Percentiles rank a stretch among this genome's conserved stretches.
These are phyloP conservation scores for Pythium utonaiense DNA, from an alignment of 352 stramenopile species.

Conservation along the genomic window DNA sequence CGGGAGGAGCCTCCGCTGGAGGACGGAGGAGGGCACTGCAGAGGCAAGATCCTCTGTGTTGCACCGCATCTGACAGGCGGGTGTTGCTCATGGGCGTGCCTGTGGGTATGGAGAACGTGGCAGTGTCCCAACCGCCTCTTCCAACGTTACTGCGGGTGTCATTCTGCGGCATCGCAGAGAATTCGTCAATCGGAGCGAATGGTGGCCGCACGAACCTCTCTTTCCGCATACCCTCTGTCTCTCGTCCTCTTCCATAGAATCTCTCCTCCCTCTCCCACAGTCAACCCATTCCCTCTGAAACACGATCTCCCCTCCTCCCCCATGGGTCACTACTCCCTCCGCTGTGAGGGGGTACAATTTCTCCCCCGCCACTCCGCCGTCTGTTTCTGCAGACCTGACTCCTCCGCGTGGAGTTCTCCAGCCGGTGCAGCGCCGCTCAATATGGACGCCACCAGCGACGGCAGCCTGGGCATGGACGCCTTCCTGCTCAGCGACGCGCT, in stretches of 20 bases:
- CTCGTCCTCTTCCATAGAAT: background rate
- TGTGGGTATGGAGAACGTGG: background rate
- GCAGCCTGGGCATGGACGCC: constrained; percentile 12
- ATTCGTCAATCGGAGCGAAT: background rate
- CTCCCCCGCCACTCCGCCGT: background rate
- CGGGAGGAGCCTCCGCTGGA: too few relatives aligned
- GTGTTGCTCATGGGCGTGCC: background rate
- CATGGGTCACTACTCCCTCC: too few relatives aligned
- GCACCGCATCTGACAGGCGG: background rate
- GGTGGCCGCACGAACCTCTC: background rate
- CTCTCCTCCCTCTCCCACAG: background rate
- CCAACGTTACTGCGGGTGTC: background rate
- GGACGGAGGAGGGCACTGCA: too few relatives aligned
- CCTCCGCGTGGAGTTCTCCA: background rate
- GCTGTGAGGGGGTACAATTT: background rate
- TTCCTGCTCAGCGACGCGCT: constrained; percentile 25
- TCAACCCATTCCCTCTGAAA: background rate
- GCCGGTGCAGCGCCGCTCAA: background rate
- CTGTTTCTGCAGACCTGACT: background rate
- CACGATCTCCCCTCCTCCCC: background rate
- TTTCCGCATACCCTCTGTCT: background rate
- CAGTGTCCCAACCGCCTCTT: background rate
- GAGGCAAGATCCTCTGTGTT: too few relatives aligned
- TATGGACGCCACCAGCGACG: constrained; percentile 6
- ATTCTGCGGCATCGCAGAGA: background rate